Evolutionary conservation across 371 early-diverging fungal genomes (phyloP).

Genomic region (Chytridiales sp.): DNA sequence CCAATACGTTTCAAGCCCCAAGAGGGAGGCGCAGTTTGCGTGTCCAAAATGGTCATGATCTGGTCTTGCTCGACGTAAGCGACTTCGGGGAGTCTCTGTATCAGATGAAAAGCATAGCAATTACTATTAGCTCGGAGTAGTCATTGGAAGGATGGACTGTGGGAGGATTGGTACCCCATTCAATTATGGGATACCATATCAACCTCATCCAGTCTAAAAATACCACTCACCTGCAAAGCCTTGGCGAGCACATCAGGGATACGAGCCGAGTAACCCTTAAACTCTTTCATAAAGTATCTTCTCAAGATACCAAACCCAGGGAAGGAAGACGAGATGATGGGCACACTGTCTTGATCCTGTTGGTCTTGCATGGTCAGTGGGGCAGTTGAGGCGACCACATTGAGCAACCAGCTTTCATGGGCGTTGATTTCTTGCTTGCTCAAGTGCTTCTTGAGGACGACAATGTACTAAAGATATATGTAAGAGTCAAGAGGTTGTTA

Average conservation of each 20-base stretch:
- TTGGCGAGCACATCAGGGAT: conserved; percentile 50
- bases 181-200: no score
- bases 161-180: no score
- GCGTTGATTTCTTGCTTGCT: not conserved
- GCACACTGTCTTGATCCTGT: no score
- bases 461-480: conserved; percentile 17
- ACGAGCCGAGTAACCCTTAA: conserved; percentile 83
- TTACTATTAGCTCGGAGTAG: no score
- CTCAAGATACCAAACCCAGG: conserved; percentile 64
- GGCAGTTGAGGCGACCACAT: no score
- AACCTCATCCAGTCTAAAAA: no score
- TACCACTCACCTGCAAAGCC: conserved; percentile 28
- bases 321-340: no score
- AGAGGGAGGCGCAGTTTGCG: conserved; percentile 39
- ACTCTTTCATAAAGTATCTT: conserved; percentile 65
- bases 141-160: no score
- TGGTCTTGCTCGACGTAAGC: conserved; percentile 91
- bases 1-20: conserved; percentile 43
- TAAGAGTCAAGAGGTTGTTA: no score
- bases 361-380: no score
- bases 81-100: conserved; percentile 55
- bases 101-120: no score
- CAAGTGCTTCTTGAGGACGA: conserved; percentile 21
- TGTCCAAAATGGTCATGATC: conserved; percentile 52
- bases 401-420: conserved; percentile 24